These are phyloP conservation scores for Luvunga scandens DNA, from an alignment of 345 rosid species.

Conservation along the genomic window DNA sequence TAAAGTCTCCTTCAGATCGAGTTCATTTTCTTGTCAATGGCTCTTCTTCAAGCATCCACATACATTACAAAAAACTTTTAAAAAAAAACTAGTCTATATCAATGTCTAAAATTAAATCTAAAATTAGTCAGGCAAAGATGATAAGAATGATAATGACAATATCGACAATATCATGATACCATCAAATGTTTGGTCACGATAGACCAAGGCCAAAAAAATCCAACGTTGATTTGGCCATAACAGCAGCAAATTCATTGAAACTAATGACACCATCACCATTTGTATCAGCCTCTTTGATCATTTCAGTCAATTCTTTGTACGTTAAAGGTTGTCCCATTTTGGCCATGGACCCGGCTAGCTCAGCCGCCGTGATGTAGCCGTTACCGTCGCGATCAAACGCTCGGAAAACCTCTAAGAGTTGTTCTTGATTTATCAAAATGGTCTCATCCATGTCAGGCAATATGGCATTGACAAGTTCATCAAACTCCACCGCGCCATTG, in stretches of 20 bases:
- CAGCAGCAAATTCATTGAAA: conserved; percentile 67
- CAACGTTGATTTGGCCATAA: conserved; percentile 67
- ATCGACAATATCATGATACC: not conserved
- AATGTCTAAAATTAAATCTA: conserved; percentile 3
- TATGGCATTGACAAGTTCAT: conserved; percentile 64
- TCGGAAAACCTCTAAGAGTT: conserved; percentile 54
- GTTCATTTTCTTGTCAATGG: not conserved
- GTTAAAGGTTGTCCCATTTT: conserved; percentile 87
- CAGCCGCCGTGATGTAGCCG: conserved; percentile 75
- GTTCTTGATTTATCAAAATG: conserved; percentile 53
- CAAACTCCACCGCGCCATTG: conserved; percentile 74
- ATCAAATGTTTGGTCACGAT: conserved; percentile 18
- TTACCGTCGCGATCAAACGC: conserved; percentile 77
- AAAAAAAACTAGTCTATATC: conserved; percentile 3
- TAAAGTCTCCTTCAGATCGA: not conserved
- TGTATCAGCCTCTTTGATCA: conserved; percentile 76
- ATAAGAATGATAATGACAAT: not conserved
- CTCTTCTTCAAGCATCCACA: not conserved
- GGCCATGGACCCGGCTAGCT: conserved; percentile 81
- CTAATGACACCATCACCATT: conserved; percentile 82
- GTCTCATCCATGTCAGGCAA: conserved; percentile 55
- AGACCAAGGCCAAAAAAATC: conserved; percentile 44
- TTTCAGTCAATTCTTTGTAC: conserved; percentile 63
- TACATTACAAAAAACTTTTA: not conserved
- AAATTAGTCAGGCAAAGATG: not conserved